Evolutionary conservation across 306 rosid species (phyloP), one percentile per base, ranked within the genome.

Genomic region (Cicer arietinum): DNA sequence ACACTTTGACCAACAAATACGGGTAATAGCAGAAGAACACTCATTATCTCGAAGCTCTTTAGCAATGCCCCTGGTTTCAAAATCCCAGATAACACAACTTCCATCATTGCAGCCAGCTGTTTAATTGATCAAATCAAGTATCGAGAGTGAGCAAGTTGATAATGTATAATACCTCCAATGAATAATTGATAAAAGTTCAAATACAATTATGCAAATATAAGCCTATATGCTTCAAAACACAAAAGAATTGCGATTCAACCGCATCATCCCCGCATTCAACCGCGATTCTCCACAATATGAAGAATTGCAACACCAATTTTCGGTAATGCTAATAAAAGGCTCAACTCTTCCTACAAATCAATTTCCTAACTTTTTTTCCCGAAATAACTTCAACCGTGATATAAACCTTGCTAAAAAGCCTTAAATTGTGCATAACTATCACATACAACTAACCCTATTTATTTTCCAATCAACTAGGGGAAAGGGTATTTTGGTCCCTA

Each of bases 81-180:
- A 95, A 86, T 95, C 99, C 98, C 99, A 95, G 42, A 95, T 80
- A 69, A 95, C 71, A 77, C 98, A 92, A 45, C 90, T 95, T 83
- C 99, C 99, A 71, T 92, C 98, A 54, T 91, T 86, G 90, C 97
- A 90, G 37, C 99, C 99, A 81, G 99, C 98, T 93, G 89, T 52
- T 83, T 77, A 75, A 71, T 70, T 63, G 54, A 78, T 30, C 71
- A 75, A 87, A 54, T 58, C 35, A 76, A 82, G 43, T 45, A 80
- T 69, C 52, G 71, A 30, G 67, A 74, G 66, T 79, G 18, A 62
- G 77, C 18, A 43, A 46, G 56, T 14, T 69, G 66, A 81, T 48
- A 40, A 11, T n/a, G 63, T 9, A 67, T 12, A 75, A 43, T 58
- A 42, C 3, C 67, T 59, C 75, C 63, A 50, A 17, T 30, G 22